These are phyloP conservation scores for Nitzschia putrida DNA, from an alignment of 108 stramenopile species.

Conservation along the genomic window DNA sequence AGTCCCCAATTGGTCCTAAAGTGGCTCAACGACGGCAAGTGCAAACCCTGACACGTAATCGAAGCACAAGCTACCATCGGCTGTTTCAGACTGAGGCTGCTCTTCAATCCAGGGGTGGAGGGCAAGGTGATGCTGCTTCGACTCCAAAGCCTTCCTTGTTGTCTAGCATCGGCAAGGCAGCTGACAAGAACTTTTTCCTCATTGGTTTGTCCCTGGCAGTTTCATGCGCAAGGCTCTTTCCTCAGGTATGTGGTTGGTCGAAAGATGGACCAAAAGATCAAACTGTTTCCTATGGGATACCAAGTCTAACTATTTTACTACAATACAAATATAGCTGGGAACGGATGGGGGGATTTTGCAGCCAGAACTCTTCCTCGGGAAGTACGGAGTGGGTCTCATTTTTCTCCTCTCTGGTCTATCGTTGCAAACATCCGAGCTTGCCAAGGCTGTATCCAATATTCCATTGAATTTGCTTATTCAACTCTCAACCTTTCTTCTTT, in stretches of 20 bases:
- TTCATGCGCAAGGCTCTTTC: constrained; percentile 57
- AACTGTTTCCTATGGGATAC: not conserved
- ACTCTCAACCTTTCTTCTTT: constrained; percentile 60
- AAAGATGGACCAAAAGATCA: not conserved
- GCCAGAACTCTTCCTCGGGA: constrained; percentile 85
- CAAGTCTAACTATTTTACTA: not conserved
- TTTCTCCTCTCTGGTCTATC: constrained; percentile 87
- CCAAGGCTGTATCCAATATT: constrained; percentile 65
- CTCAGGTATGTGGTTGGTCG: constrained; percentile 22
- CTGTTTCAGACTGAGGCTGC: no score
- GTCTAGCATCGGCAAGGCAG: constrained; percentile 27
- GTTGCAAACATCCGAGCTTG: constrained; percentile 70
- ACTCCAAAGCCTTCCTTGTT: not conserved
- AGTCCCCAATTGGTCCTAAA: no score
- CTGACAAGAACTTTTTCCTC: constrained; percentile 78
- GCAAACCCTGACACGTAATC: no score
- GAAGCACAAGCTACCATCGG: no score
- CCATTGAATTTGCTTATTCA: constrained; percentile 79
- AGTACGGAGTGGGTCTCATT: constrained; percentile 79
- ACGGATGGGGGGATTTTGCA: constrained; percentile 69
- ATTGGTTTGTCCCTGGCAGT: constrained; percentile 79
- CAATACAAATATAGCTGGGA: constrained; percentile 48
- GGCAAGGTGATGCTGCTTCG: not conserved
- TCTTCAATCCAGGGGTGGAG: no score
- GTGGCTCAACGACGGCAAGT: no score